Evolutionary conservation across 2,329 filamentous ascomycete genomes (phyloP), one percentile per base, ranked within the genome.

Genomic region (Cytospora mali): DNA sequence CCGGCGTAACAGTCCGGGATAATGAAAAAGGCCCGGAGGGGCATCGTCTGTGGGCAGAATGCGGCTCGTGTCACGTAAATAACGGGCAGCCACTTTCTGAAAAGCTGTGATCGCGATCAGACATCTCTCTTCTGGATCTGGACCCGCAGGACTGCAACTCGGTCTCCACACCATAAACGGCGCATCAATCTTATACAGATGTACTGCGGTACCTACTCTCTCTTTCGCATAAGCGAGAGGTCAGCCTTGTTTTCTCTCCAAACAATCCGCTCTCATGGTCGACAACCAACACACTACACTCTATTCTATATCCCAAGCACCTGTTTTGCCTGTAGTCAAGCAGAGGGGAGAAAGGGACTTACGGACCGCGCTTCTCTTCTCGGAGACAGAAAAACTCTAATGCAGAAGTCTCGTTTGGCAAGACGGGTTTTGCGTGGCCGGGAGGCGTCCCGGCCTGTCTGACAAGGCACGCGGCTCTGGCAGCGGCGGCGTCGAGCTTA

Each of bases 31-130:
- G n/a, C 35, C 4, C 16, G 16, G 58, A 27, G 58, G 10, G n/a
- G 23, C 54, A 60, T 33, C 28, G 58, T 60, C 58, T 60, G 58
- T 60, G 58, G 52, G 58, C 58, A 60, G 27, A 14, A 60, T 60
- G 58, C 58, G 58, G 58, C 58, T 60, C 58, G 42, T 42, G 35
- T 54, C 35, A 50, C 50, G 31, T 46, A 28, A 28, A 35, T 31
- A n/a, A 42, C 49, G 25, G 50, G 11, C 50, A 18, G 35, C 48
- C 57, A 46, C 31, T 39, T 13, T 42, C 27, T 29, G 50, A 25
- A 52, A 29, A 39, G 35, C 35, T 39, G 42, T 11, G n/a, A n/a
- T 46, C 42, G 42, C 42, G 42, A 46, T 46, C 42, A 46, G 42
- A 46, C 42, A 46, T 46, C 42, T 46, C 18, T 13, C 7, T 11